phyloP scores from a whole-genome alignment of 305 asterid species.

The Plantago lanceolata region DNA sequence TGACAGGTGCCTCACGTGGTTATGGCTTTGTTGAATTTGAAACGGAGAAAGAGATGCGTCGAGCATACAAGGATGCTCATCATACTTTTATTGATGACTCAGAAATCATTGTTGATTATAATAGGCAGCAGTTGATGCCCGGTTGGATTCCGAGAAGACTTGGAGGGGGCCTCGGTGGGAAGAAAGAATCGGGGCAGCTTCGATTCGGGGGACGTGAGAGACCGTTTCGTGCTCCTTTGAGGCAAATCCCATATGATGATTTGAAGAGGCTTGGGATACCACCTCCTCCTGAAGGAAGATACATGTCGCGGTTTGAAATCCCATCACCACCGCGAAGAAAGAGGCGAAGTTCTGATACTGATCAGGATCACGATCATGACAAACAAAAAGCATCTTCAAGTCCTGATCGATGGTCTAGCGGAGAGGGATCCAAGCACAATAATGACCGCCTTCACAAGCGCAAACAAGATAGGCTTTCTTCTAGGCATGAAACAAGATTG shows the following conservation, averaged over 20 bases:
- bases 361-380: conserved; percentile 37
- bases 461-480: conserved; percentile 32
- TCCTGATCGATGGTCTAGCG: conserved; percentile 30
- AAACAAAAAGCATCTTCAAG: conserved; percentile 32
- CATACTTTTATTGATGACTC: conserved; percentile 71
- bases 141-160: conserved; percentile 99
- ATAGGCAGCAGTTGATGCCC: conserved; percentile 90
- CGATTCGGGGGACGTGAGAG: conserved; percentile 97
- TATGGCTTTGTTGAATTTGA: conserved; percentile 91
- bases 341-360: conserved; percentile 35
- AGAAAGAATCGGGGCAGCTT: conserved; percentile 95
- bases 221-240: conserved; percentile 93
- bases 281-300: conserved; percentile 85
- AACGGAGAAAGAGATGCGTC: conserved; percentile 74
- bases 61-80: conserved; percentile 92
- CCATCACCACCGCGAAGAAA: conserved; percentile 79
- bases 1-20: conserved; percentile 91
- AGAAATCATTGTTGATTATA: conserved; percentile 84
- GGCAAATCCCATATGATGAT: conserved; percentile 72
- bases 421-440: conserved; percentile 32
- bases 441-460: conserved; percentile 32
- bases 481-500: conserved; percentile 32
- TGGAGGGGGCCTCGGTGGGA: conserved; percentile 97
- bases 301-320: conserved; percentile 74
- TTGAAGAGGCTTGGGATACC: conserved; percentile 82